These are phyloP conservation scores for Eimeria sp. DNA, from an alignment of 169 alveolate genomes.

Conservation along the genomic window DNA sequence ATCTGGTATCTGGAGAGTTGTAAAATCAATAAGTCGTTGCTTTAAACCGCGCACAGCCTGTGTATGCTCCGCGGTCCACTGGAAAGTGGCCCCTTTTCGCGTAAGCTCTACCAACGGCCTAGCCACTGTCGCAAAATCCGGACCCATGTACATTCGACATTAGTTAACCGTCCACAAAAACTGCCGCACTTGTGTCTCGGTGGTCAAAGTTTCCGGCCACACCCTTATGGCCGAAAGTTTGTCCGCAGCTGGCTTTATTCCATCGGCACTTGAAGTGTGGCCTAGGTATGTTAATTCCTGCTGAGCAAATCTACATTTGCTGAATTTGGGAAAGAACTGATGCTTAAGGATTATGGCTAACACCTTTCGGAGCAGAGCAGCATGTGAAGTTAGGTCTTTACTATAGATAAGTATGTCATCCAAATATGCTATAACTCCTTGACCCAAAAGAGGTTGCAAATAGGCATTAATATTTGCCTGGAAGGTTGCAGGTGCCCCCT, in stretches of 20 bases:
- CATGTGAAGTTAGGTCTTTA: background rate
- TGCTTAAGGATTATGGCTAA: background rate
- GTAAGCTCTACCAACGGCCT: background rate
- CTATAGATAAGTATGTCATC: background rate
- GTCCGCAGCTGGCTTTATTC: background rate
- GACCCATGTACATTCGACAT: background rate
- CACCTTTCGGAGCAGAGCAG: background rate
- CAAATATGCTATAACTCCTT: background rate
- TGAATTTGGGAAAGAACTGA: background rate
- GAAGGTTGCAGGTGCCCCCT: constrained; percentile 23
- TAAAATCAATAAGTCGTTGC: background rate
- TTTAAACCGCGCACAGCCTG: background rate
- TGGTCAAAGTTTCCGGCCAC: background rate
- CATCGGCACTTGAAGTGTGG: background rate
- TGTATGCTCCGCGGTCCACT: background rate
- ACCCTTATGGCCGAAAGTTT: background rate
- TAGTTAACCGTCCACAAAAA: background rate
- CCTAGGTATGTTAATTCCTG: background rate
- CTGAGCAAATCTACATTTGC: background rate
- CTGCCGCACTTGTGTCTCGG: background rate
- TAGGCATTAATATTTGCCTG: background rate
- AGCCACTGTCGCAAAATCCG: background rate
- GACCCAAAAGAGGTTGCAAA: background rate
- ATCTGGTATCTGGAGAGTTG: background rate
- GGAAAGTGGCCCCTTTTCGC: background rate